These are phyloP conservation scores for Penicillium sp. DNA, from an alignment of 2,329 filamentous ascomycete genomes.

Conservation along the genomic window DNA sequence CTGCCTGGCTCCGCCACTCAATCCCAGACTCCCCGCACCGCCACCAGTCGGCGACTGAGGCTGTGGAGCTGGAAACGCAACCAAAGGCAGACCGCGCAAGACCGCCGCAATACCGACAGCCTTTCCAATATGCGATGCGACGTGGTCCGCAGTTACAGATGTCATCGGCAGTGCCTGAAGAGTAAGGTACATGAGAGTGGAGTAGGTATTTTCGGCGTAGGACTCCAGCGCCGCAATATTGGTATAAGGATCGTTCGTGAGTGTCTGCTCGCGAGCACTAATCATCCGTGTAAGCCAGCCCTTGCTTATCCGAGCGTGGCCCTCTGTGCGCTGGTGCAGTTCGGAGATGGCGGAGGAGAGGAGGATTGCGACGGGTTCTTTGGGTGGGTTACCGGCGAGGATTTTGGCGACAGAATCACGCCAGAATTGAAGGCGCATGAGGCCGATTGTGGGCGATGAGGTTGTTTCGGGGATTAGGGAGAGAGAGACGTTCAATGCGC, in stretches of 20 bases:
- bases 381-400: slow-evolving; percentile 74
- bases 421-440: slow-evolving; percentile 94
- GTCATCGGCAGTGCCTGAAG: slow-evolving; percentile 65
- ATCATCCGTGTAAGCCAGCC: slow-evolving; percentile 78
- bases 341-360: slow-evolving; percentile 70
- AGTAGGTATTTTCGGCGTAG: slow-evolving; percentile 94
- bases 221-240: slow-evolving; percentile 73
- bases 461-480: slow-evolving; percentile 87
- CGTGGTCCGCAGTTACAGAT: slow-evolving; percentile 83
- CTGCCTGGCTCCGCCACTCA: slow-evolving; percentile 47
- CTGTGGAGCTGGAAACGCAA: slow-evolving; percentile 72
- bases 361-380: slow-evolving; percentile 86
- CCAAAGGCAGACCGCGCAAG: slow-evolving; percentile 79
- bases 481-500: slow-evolving; percentile 89
- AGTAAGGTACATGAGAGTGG: slow-evolving; percentile 51
- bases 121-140: slow-evolving; percentile 94
- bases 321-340: slow-evolving; percentile 48
- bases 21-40: slow-evolving; percentile 35
- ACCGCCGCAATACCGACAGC: slow-evolving; percentile 84
- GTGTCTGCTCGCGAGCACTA: slow-evolving; percentile 74
- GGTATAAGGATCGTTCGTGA: slow-evolving; percentile 79
- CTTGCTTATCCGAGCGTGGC: slow-evolving; percentile 57
- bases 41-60: slow-evolving; percentile 55
- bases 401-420: slow-evolving; percentile 77
- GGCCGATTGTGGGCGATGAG: slow-evolving; percentile 80